Evolutionary conservation across 1,139 yeast genomes (phyloP), one percentile per base, ranked within the genome.

Genomic region (Kodamaea alishanica): DNA sequence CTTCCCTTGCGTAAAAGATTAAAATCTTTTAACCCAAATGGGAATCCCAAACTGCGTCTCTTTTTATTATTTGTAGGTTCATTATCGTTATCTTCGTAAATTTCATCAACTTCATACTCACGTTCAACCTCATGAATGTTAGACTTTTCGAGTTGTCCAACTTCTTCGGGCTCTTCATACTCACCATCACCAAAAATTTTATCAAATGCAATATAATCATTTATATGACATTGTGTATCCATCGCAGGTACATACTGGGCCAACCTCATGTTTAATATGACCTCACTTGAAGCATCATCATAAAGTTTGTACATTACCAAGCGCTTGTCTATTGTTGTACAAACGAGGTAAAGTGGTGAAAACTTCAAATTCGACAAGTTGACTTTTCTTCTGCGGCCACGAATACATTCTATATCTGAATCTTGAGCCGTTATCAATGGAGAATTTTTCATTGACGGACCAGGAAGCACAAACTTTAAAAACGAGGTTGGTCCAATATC

Each of bases 401-500:
- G 11, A 28, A 5, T 20, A 10, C n/a, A 40, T n/a, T 24, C 11
- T 15, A 15, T 15, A 15, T 15, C 20, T 15, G 20, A 15, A 15
- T 15, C 20, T 31, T 22, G 26, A 24, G 32, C 29, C 20, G 20
- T 15, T 15, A 15, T 15, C 20, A 15, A 15, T 15, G 20, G 20
- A 31, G 34, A 23, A 24, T 3, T 27, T 34, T 6, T 25, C 15
- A 9, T 29, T 22, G 33, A 26, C 29, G 33, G 33, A 3, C 27
- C 8, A 2, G 42, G 39, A 32, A 33, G 30, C 20, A 55, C 37
- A 12, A 57, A 34, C 29, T 53, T 46, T 26, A 54, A 40, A 22
- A 45, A 39, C 26, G 54, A 43, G 25, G 53, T 46, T 2, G 70
- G 65, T 0, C 70, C 72, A 38, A 65, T 50, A 23, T 54, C 49